A percentile compares a stretch with the other conserved stretches of the same genome.
phyloP scores from a whole-genome alignment of 2,329 filamentous ascomycete genomes.

The Neopestalotiopsis sp. region DNA sequence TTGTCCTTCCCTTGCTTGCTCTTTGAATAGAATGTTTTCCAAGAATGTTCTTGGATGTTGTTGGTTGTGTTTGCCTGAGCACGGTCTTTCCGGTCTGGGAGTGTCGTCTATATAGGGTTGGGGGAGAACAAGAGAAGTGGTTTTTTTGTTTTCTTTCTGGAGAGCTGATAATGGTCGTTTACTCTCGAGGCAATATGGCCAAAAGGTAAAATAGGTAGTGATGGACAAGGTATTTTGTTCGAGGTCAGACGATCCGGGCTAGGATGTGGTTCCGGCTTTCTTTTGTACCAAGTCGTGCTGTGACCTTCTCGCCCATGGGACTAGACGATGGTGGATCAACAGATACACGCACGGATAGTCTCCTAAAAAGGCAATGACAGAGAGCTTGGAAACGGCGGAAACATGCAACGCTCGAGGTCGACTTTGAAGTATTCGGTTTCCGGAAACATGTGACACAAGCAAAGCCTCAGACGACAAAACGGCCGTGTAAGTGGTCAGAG shows the following conservation, averaged over 20 bases:
- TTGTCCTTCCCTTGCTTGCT: conserved; percentile 9
- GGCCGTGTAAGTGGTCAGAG: conserved; percentile 24
- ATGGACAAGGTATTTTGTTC: conserved; percentile 3
- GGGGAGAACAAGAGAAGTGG: background rate
- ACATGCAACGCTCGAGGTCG: conserved; percentile 21
- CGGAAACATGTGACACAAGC: conserved; percentile 34
- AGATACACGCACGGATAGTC: conserved; percentile 39
- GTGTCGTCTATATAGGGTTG: conserved; percentile 6
- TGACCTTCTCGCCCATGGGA: conserved; percentile 21
- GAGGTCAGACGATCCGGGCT: conserved; percentile 8
- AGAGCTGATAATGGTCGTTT: background rate
- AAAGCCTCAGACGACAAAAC: conserved; percentile 32
- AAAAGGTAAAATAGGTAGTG: conserved; percentile 1
- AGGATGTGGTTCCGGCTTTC: conserved; percentile 14
- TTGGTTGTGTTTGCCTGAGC: conserved; percentile 8
- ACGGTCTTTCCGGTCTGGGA: conserved; percentile 10
- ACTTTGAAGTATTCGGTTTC: conserved; percentile 22
- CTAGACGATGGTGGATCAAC: conserved; percentile 28
- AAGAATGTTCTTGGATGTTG: conserved; percentile 8
- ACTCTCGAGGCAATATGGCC: background rate
- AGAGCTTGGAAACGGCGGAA: conserved; percentile 34
- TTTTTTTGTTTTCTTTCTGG: conserved; percentile 3
- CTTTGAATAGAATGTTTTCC: conserved; percentile 9
- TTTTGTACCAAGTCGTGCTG: conserved; percentile 23
- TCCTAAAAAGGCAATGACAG: conserved; percentile 47